Base-by-base conservation (phyloP, 2,329 filamentous ascomycete genomes). In the Fusarium acutatum region DNA sequence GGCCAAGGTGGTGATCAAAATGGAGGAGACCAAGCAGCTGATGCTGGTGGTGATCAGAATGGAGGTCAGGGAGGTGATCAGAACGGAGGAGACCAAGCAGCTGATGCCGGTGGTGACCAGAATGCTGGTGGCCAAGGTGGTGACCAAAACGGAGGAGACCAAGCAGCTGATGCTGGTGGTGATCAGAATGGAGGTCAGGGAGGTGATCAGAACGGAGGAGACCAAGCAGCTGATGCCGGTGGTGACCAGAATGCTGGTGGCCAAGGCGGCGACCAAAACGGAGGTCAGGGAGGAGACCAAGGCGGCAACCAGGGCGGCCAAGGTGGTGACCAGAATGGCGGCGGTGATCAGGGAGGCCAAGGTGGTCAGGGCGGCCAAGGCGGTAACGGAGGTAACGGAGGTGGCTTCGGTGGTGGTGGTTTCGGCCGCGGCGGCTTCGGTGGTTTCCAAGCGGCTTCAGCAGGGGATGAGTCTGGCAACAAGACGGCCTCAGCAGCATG, bases 401-500 rank as follows among this genome's bases (percentile, higher is more conserved):
- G 59, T 17, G 50, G 56, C n/a, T 49, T 37, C n/a, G 67, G 62
- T 17, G 50, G 50, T 24, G 58, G 60, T 15, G 56, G 56, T n/a
- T 49, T 47, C 20, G 67, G 61, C 9, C 13, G 67, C 5, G 67
- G 69, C 7, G 13, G 34, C 11, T 59, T 66, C 26, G 71, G 71
- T 30, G 71, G 60, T 41, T 71, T 73, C 70, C 49, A 71, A 58
- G 71, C 71, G 40, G 71, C 71, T 47, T 73, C 71, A 34, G 57
- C 59, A 54, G 63, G 59, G 30, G 62, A 47, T 56, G 69, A 56
- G 22, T 49, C 73, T 60, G 59, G 66, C 44, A 68, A 68, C 54
- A 57, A 54, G 32, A 75, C 65, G n/a, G 46, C 65, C 64, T 57
- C 53, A 15, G 62, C 54, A 28, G 68, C n/a, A 46, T 73, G 32